Percentiles rank a stretch among this genome's conserved stretches.
Evolutionary conservation across 306 rosid species (phyloP).

Genomic region (Delonix regia): DNA sequence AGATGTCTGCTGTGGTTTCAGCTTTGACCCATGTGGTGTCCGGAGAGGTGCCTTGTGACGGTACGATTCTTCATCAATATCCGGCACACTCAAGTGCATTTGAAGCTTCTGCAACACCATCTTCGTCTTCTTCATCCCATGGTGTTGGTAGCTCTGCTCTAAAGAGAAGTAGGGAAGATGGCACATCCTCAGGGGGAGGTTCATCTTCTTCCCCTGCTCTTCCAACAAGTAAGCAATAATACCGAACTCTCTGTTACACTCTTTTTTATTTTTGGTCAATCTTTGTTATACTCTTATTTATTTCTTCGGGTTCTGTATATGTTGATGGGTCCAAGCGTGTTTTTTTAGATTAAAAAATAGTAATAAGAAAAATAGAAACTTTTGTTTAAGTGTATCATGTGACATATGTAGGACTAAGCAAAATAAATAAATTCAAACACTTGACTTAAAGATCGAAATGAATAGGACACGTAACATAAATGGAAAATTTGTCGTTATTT

Average conservation of each 20-base stretch:
- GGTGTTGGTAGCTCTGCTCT: constrained; percentile 22
- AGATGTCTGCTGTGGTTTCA: constrained; percentile 56
- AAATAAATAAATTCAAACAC: background rate
- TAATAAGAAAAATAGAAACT: background rate
- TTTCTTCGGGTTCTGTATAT: background rate
- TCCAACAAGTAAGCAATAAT: constrained; percentile 37
- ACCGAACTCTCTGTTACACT: background rate
- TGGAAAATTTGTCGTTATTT: background rate
- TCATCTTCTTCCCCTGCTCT: constrained; percentile 41
- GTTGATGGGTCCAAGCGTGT: constrained; percentile 2
- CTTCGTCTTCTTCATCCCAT: constrained; percentile 36
- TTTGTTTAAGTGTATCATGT: background rate
- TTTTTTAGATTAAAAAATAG: background rate
- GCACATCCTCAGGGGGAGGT: background rate
- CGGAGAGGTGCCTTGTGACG: constrained; percentile 25
- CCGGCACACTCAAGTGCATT: background rate
- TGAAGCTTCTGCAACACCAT: constrained; percentile 23
- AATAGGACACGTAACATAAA: background rate
- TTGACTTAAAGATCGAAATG: background rate
- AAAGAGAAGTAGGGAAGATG: constrained; percentile 50
- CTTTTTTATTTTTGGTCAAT: background rate
- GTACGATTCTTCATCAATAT: background rate
- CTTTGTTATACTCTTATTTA: background rate
- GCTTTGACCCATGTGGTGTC: constrained; percentile 49
- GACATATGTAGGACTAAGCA: background rate